These are phyloP conservation scores for Suillus brevipes DNA, from an alignment of 768 basidiomycete genomes.

Conservation along the genomic window DNA sequence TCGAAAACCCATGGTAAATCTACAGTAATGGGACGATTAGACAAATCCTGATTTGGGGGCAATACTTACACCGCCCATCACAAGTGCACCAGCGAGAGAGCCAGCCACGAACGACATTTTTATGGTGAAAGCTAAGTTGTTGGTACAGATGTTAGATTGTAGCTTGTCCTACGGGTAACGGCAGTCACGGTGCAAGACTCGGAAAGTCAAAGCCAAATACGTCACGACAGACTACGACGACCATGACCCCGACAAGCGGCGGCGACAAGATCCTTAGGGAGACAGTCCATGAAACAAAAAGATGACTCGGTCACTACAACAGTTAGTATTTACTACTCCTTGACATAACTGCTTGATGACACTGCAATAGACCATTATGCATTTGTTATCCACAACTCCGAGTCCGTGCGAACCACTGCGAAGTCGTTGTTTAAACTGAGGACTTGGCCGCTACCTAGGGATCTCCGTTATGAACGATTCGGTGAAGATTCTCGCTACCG, in stretches of 20 bases:
- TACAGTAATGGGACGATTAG: constrained; percentile 20
- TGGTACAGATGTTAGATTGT: not conserved
- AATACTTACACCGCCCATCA: constrained; percentile 59
- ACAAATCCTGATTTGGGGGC: not conserved
- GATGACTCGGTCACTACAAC: not conserved
- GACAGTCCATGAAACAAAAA: not conserved
- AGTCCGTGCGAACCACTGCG: constrained; percentile 18
- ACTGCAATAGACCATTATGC: constrained; percentile 41
- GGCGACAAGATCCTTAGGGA: not conserved
- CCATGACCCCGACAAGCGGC: not conserved
- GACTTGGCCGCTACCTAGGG: constrained; percentile 49
- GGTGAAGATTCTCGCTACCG: constrained; percentile 56
- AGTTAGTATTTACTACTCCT: not conserved
- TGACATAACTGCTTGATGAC: constrained; percentile 49
- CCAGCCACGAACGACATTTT: constrained; percentile 61
- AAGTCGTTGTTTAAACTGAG: not conserved
- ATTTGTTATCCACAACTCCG: constrained; percentile 53
- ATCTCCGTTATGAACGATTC: constrained; percentile 67
- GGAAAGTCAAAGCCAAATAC: not conserved
- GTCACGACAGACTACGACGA: not conserved
- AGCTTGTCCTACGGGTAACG: not conserved
- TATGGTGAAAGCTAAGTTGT: not conserved
- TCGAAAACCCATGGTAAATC: constrained; percentile 75
- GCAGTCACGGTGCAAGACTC: not conserved
- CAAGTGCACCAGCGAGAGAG: constrained; percentile 68